Percentiles rank a stretch among this genome's conserved stretches.
phyloP scores from a whole-genome alignment of 1,139 yeast species.

The Diutina neorugosa region DNA sequence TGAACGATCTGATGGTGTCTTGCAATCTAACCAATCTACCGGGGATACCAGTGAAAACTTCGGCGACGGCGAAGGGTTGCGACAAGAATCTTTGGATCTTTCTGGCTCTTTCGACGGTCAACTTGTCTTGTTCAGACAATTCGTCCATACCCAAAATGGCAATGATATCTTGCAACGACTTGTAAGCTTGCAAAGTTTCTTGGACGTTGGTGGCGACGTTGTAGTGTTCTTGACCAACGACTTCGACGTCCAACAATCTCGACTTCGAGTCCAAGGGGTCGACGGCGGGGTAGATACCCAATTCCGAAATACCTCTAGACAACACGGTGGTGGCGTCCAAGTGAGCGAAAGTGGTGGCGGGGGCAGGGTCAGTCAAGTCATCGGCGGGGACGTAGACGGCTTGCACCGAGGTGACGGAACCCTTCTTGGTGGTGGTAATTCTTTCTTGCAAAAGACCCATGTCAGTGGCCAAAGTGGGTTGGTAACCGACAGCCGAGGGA shows the following conservation, averaged over 20 bases:
- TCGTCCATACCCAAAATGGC: constrained; percentile 99
- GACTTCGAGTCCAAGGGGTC: constrained; percentile 99
- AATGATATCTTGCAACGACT: constrained; percentile 98
- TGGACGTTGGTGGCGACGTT: constrained; percentile 89
- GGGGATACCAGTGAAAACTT: constrained; percentile 98
- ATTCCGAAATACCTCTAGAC: constrained; percentile 98
- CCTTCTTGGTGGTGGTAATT: constrained; percentile 98
- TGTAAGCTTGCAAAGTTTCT: constrained; percentile 98
- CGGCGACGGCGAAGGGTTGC: constrained; percentile 99
- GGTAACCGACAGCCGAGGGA: constrained; percentile 99
- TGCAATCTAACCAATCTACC: constrained; percentile 95
- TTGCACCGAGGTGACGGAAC: constrained; percentile 99
- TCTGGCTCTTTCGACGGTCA: constrained; percentile 99
- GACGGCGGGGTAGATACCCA: constrained; percentile 99
- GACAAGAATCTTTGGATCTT: constrained; percentile 99
- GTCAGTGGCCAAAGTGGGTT: constrained; percentile 99
- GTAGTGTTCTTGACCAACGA: constrained; percentile 98
- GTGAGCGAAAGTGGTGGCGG: constrained; percentile 99
- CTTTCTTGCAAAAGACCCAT: constrained; percentile 99
- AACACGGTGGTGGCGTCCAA: constrained; percentile 99
- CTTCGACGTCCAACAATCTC: constrained; percentile 93
- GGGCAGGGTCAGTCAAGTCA: constrained; percentile 99
- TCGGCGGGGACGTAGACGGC: constrained; percentile 99
- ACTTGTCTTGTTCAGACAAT: constrained; percentile 95
- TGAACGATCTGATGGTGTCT: constrained; percentile 91